Evolutionary conservation across 2,329 filamentous ascomycete species (phyloP), one percentile per base, ranked within the genome.

Genomic region (Chaetomiaceae sp.): DNA sequence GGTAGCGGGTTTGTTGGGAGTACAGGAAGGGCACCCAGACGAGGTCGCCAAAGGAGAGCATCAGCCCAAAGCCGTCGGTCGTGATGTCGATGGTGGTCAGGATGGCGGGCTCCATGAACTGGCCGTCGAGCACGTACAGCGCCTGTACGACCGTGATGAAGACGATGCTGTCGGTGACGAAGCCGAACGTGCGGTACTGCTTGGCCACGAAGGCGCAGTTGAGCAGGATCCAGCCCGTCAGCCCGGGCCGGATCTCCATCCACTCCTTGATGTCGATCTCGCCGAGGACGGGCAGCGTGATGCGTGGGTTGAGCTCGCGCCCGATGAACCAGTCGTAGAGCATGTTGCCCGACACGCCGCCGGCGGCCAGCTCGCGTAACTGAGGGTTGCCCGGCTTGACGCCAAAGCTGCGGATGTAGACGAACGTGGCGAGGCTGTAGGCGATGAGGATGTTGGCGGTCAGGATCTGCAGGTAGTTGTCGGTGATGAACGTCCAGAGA

Each of bases 251-350:
- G 60, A 96, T 75, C 68, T 97, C 91, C 65, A 86, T 86, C 65
- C 84, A 96, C 50, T 83, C 75, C 68, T 96, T 96, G 67, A 97
- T 84, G 61, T 97, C 91, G 40, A 96, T 75, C 57, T 88, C 85
- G 48, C 88, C 88, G 53, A 95, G 75, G 39, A 94, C 65, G 2
- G 89, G 89, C 19, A 95, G 69, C 0, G 75, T 79, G 49, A 94
- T 67, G 39, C 90, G 87, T 3, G 91, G 91, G 68, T 97, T 97
- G 50, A 97, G 81, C 66, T 97, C 91, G 22, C 91, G 86, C 17
- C 91, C 91, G 55, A 97, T 96, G 69, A 89, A 97, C 81, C 88
- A 97, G 67, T 97, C 91, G 65, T 97, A 96, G 30, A 96, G 68
- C 53, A 88, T 70, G 65, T 95, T 96, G 48, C 89, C 90, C 1